Percentiles rank a stretch among this genome's conserved stretches.
Conservation (phyloP, 2,329 filamentous ascomycete species). For the Xylariaceae sp. region DNA sequence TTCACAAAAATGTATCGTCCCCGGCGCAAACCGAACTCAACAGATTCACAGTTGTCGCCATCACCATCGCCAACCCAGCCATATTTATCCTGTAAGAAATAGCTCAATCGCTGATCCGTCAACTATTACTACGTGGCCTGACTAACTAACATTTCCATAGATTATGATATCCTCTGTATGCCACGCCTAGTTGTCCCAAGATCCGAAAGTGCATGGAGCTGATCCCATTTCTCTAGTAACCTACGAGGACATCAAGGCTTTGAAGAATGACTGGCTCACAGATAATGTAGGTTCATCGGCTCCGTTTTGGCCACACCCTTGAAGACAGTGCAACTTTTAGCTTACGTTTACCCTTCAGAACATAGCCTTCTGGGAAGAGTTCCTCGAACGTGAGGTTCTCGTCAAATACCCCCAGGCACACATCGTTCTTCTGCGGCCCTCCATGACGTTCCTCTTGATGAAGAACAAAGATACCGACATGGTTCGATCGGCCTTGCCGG, state of each 20-base stretch:
- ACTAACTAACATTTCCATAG: too few species aligned
- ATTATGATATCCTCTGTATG: conserved; percentile 35
- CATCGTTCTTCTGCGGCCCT: conserved; percentile 85
- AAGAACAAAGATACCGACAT: conserved; percentile 56
- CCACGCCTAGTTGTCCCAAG: conserved; percentile 1
- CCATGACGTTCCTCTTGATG: conserved; percentile 88
- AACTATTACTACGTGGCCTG: background rate
- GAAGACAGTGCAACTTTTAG: conserved; percentile 17
- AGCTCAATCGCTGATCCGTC: background rate
- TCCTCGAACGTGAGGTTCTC: conserved; percentile 84
- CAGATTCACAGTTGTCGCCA: conserved; percentile 28
- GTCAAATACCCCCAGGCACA: conserved; percentile 72
- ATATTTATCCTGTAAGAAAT: conserved; percentile 41
- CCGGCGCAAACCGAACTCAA: conserved; percentile 22
- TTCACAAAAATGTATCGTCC: conserved; percentile 12
- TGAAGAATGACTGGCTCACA: conserved; percentile 92
- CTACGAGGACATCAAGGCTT: conserved; percentile 78
- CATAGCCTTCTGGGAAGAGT: conserved; percentile 98
- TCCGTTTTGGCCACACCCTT: background rate
- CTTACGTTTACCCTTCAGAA: conserved; percentile 49
- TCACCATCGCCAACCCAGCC: conserved; percentile 35
- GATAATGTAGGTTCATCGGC: conserved; percentile 67
- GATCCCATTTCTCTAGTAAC: conserved; percentile 56
- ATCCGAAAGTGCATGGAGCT: background rate
- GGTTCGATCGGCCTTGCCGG: conserved; percentile 65